phyloP scores from a whole-genome alignment of 306 rosid species.

The Sicyos baderoa region DNA sequence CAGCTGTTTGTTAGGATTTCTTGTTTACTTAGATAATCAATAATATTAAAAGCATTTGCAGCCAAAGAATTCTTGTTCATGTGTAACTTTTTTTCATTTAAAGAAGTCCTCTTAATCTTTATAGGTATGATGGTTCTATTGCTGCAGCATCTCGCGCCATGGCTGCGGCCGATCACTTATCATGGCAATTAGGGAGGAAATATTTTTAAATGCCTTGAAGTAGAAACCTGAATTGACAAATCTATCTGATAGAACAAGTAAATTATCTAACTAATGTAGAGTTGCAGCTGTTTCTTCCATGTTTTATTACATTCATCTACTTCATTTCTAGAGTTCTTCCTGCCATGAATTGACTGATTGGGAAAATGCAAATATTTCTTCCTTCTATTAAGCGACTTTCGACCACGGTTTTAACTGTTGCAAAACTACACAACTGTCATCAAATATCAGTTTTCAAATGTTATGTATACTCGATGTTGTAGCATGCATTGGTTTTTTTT shows the following conservation, averaged over 20 bases:
- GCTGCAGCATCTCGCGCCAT: conserved; percentile 95
- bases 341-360: neutral
- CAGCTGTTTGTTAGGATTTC: neutral
- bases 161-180: conserved; percentile 73
- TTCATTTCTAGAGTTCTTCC: neutral
- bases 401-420: neutral
- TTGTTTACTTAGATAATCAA: neutral
- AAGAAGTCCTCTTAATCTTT: neutral
- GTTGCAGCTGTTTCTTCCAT: neutral
- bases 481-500: no score
- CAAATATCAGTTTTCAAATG: neutral
- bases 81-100: neutral
- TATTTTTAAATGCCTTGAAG: conserved; percentile 31
- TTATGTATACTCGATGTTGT: neutral
- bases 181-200: conserved; percentile 59
- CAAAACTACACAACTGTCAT: neutral
- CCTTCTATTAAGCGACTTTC: neutral
- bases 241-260: neutral
- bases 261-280: neutral
- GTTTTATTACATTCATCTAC: neutral
- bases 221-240: conserved; percentile 14
- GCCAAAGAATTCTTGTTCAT: neutral
- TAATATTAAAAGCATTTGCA: neutral
- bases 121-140: conserved; percentile 85
- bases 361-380: neutral